Evolutionary conservation across 2,329 filamentous ascomycete species (phyloP).

Genomic region (Microcyclospora tardicrescens): DNA sequence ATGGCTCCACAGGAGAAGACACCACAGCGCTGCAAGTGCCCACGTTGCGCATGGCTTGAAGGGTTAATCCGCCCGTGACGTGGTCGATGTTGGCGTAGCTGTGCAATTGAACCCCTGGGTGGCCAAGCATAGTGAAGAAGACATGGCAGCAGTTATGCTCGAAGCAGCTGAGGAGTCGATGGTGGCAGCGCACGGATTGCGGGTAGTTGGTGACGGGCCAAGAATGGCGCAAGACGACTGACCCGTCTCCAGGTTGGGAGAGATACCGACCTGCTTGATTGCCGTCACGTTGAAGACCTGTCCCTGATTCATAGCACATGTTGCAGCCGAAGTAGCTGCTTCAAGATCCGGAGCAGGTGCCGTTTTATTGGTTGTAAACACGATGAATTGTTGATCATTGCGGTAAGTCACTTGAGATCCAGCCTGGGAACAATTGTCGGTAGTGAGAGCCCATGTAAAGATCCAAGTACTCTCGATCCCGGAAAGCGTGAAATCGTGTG

Average conservation of each 20-base stretch:
- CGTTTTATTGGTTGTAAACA: constrained; percentile 1
- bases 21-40: too few relatives aligned
- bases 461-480: background rate
- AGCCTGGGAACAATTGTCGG: background rate
- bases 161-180: constrained; percentile 1
- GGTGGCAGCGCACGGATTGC: background rate
- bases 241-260: background rate
- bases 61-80: too few relatives aligned
- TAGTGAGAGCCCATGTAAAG: background rate
- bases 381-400: background rate
- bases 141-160: constrained; percentile 1
- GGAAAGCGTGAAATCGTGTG: background rate
- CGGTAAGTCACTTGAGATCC: background rate
- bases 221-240: background rate
- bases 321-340: background rate
- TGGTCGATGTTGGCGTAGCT: too few relatives aligned
- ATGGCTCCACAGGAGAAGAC: too few relatives aligned
- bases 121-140: background rate
- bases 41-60: too few relatives aligned
- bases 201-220: background rate
- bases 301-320: background rate
- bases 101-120: too few relatives aligned
- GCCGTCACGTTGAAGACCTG: constrained; percentile 1
- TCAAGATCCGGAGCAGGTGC: constrained; percentile 1
- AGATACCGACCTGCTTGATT: background rate